Percentiles rank a stretch among this genome's conserved stretches.
Evolutionary conservation across 306 rosid genomes (phyloP).

Genomic region (Gillenia trifoliata): DNA sequence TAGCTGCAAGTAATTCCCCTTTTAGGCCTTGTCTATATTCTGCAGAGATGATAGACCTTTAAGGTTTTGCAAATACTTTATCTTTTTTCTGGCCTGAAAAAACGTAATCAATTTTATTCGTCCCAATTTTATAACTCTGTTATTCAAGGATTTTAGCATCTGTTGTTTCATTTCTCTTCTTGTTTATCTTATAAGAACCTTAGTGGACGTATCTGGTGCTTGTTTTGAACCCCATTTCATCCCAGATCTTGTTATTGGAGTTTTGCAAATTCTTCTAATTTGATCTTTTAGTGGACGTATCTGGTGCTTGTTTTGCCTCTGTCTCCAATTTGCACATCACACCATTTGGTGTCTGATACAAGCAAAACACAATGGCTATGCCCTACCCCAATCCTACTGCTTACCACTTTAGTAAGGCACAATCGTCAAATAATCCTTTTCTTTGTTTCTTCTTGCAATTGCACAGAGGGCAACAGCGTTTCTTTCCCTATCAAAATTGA

Average conservation of each 20-base stretch:
- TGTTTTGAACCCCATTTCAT: not conserved
- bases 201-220: not conserved
- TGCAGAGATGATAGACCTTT: not conserved
- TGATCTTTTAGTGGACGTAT: not conserved
- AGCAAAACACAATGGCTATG: not conserved
- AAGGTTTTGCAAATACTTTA: not conserved
- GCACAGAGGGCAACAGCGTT: conserved; percentile 5
- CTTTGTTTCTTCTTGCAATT: conserved; percentile 2
- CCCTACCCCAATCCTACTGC: not conserved
- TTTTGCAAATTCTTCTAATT: not conserved
- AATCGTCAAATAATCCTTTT: not conserved
- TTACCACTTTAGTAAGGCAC: not conserved
- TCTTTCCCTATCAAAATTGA: conserved; percentile 1
- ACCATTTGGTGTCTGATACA: not conserved
- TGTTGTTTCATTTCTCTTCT: not conserved
- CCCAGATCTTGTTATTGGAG: not conserved
- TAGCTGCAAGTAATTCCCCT: too few species aligned
- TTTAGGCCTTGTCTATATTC: too few species aligned
- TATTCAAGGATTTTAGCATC: not conserved
- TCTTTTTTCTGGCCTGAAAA: not conserved
- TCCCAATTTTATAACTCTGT: not conserved
- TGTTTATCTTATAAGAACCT: not conserved
- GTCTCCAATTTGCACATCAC: not conserved
- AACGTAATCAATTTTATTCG: not conserved
- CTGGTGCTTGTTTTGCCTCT: too few species aligned